phyloP scores from a whole-genome alignment of 2,329 filamentous ascomycete genomes.

The Clonostachys rosea region DNA sequence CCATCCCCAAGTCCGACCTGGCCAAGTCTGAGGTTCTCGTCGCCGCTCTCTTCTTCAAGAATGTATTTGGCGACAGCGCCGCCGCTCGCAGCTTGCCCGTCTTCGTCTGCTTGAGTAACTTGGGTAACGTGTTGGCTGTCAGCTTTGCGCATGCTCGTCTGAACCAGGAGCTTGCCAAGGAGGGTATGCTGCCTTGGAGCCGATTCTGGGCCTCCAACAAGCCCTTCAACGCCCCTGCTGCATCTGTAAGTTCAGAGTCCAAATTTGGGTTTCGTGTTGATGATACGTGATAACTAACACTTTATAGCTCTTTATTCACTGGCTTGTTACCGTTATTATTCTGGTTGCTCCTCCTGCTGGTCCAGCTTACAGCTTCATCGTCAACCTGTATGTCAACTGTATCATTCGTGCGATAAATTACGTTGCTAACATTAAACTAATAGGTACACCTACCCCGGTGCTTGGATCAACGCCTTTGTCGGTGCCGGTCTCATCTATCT shows the following conservation, averaged over 20 bases:
- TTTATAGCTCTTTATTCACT: conserved; percentile 54
- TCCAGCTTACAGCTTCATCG: conserved; percentile 64
- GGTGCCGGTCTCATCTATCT: conserved; percentile 45
- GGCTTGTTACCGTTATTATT: conserved; percentile 59
- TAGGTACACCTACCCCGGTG: conserved; percentile 44
- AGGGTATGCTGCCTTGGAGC: conserved; percentile 62
- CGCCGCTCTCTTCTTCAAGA: conserved; percentile 56
- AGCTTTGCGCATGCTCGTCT: conserved; percentile 54
- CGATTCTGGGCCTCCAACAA: conserved; percentile 65
- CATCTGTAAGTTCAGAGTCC: conserved; percentile 29
- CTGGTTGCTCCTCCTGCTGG: conserved; percentile 63
- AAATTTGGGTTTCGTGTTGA: neutral
- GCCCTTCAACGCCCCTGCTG: conserved; percentile 62
- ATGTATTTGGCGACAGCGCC: conserved; percentile 54
- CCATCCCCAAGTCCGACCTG: conserved; percentile 53
- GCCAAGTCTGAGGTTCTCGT: conserved; percentile 55
- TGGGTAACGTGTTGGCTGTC: conserved; percentile 59
- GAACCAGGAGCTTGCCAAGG: conserved; percentile 65
- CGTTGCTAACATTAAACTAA: neutral
- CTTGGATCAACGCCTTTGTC: conserved; percentile 50
- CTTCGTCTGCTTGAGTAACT: conserved; percentile 55
- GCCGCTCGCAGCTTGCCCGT: conserved; percentile 42
- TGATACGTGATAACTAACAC: conserved; percentile 4
- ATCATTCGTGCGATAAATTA: no score
- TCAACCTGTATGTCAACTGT: conserved; percentile 38